Base-by-base conservation (phyloP, 139 green algal genomes). In the Chlamydomonas sp. region DNA sequence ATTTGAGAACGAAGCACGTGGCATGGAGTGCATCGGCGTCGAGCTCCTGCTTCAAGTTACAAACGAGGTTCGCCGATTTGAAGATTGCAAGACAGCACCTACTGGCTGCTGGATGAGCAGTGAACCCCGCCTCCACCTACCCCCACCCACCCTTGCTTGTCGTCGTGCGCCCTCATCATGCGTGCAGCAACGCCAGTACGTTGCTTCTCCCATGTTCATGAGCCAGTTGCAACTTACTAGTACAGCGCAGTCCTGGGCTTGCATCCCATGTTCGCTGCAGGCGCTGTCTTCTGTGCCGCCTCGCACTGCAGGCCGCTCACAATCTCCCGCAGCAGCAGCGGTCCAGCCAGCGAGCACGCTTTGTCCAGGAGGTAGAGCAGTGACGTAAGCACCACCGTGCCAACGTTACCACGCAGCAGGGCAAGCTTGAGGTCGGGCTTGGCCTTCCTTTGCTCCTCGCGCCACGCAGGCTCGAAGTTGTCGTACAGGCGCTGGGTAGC, bases 281-380 rank as follows among this genome's bases (percentile, higher is more conserved):
- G 71, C n/a, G 72, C 5, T 0, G 74, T 64, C 49, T 69, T 58
- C 64, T 78, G 62, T 15, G 60, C 16, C 61, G 80, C 31, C 60
- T 80, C 64, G 77, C 89, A 92, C 75, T 87, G 77, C 76, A 93
- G 86, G 4, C 89, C 89, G 0, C 18, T 76, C 20, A 92, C 89
- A 79, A 94, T 94, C n/a, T 78, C 63, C 18, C 91, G 81, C 68
- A 96, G 86, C 80, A 96, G 91, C 64, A 95, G 81, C 10, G 93
- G 93, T 7, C 93, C 93, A 7, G 93, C 93, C 18, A 96, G 72
- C 9, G 90, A 90, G 69, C 79, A 90, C 10, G 88, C 93, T 71
- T 94, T 49, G 31, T 49, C 31, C 31, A 49, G 31, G 31, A 49
- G 31, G 31, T 49, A 49, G 31, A 49, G 31, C 31, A 49, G 31